phyloP scores from a whole-genome alignment of 768 basidiomycete genomes.

The Udeniomyces megalosporus region DNA sequence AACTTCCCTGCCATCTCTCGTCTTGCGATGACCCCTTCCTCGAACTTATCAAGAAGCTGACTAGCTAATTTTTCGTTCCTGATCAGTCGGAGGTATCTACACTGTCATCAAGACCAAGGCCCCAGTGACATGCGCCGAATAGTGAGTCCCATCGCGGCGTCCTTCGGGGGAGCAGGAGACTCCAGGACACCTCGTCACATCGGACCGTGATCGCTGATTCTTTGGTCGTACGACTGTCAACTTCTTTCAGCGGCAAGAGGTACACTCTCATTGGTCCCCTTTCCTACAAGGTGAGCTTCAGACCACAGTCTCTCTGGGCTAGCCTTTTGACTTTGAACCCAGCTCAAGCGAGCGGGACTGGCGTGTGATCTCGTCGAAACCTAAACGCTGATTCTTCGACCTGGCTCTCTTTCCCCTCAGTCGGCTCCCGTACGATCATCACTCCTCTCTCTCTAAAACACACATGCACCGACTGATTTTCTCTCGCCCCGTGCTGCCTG shows the following conservation, averaged over 20 bases:
- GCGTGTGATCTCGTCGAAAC: no score
- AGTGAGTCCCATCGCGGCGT: conserved; percentile 21
- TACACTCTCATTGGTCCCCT: conserved; percentile 96
- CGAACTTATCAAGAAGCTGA: background rate
- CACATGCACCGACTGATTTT: background rate
- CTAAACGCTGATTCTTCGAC: no score
- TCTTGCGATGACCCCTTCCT: background rate
- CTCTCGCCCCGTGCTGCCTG: background rate
- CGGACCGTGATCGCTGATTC: background rate
- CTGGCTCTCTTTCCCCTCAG: background rate
- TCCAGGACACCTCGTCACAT: no score
- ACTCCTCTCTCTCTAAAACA: no score
- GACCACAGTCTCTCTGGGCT: no score
- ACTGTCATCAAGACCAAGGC: conserved; percentile 99
- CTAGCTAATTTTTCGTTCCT: background rate
- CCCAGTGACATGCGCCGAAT: conserved; percentile 91
- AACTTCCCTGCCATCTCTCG: background rate
- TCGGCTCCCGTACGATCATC: conserved; percentile 9
- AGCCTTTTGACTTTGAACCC: no score
- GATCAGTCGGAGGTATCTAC: conserved; percentile 81
- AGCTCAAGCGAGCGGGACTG: no score
- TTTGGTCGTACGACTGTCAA: background rate
- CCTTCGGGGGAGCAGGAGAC: background rate
- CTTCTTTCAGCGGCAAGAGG: conserved; percentile 13
- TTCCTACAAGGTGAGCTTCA: conserved; percentile 52